Evolutionary conservation across 2,329 filamentous ascomycete genomes (phyloP).

Genomic region (Aspergillus thermomutatus): DNA sequence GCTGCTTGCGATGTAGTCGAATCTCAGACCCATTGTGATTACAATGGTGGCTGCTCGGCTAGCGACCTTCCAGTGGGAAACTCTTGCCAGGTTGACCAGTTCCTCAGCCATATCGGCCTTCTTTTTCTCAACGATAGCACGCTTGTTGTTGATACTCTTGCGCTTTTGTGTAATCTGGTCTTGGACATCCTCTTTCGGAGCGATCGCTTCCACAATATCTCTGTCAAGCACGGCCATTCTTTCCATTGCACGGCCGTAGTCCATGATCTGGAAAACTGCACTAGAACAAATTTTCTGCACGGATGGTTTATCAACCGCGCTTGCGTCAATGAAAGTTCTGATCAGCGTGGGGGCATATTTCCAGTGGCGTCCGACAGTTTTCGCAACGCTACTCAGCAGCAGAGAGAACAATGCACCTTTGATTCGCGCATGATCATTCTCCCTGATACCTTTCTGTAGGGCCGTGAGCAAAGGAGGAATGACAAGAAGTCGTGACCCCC

Average conservation of each 20-base stretch:
- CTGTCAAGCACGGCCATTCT: slow-evolving; percentile 79
- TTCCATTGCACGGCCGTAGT: slow-evolving; percentile 87
- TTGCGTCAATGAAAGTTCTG: slow-evolving; percentile 83
- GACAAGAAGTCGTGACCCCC: slow-evolving; percentile 82
- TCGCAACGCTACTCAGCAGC: slow-evolving; percentile 81
- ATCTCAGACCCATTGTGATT: slow-evolving; percentile 85
- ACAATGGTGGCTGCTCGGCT: slow-evolving; percentile 86
- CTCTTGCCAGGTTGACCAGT: slow-evolving; percentile 70
- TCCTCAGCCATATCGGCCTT: slow-evolving; percentile 79
- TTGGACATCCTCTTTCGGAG: slow-evolving; percentile 63
- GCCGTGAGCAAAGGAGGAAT: slow-evolving; percentile 82
- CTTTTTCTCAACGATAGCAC: slow-evolving; percentile 74
- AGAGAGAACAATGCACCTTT: slow-evolving; percentile 93
- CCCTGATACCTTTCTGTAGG: slow-evolving; percentile 72
- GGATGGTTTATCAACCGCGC: slow-evolving; percentile 86
- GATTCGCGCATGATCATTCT: slow-evolving; percentile 82
- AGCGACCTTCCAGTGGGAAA: slow-evolving; percentile 95
- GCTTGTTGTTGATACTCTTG: slow-evolving; percentile 70
- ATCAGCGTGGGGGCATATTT: slow-evolving; percentile 89
- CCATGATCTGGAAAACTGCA: slow-evolving; percentile 80
- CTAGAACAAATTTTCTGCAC: slow-evolving; percentile 84
- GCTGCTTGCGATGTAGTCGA: slow-evolving; percentile 78
- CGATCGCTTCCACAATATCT: slow-evolving; percentile 66
- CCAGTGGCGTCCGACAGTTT: slow-evolving; percentile 89
- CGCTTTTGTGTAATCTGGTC: slow-evolving; percentile 58